Evolutionary conservation across 176 grass and related monocot species (phyloP).

Genomic region (Hyparrhenia diplandra): DNA sequence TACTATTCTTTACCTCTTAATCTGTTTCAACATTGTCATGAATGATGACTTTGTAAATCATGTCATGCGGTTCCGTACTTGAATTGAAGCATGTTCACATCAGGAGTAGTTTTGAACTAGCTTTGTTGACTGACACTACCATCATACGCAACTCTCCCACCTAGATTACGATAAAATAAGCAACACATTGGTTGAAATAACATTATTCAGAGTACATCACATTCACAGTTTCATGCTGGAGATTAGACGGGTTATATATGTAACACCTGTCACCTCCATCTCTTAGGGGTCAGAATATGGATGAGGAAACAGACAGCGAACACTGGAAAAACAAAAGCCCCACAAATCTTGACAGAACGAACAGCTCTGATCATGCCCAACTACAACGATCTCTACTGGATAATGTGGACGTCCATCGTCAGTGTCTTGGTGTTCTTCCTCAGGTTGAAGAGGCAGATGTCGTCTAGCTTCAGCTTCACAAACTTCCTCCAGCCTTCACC

Average conservation of each 20-base stretch:
- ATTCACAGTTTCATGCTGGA: not conserved
- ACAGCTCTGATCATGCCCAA: not conserved
- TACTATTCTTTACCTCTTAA: too few relatives aligned
- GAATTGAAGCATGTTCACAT: not conserved
- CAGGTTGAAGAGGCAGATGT: conserved; percentile 49
- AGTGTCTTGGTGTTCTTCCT: conserved; percentile 21
- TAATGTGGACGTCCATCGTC: conserved; percentile 42
- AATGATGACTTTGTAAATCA: not conserved
- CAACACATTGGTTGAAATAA: not conserved
- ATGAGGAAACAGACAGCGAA: not conserved
- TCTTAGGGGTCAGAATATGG: not conserved
- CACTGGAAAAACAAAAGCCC: not conserved
- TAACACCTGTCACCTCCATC: not conserved
- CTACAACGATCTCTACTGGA: not conserved
- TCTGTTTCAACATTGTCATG: not conserved
- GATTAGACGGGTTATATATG: too few relatives aligned
- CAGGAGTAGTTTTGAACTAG: not conserved
- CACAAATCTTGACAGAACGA: not conserved
- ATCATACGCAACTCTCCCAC: not conserved
- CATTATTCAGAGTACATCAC: not conserved
- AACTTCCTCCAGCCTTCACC: conserved; percentile 36
- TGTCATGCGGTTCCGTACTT: not conserved
- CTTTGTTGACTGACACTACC: not conserved
- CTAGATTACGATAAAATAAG: too few relatives aligned
- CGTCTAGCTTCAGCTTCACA: conserved; percentile 2